phyloP scores from a whole-genome alignment of 371 early-diverging fungal genomes.

The Globomyces sp. region DNA sequence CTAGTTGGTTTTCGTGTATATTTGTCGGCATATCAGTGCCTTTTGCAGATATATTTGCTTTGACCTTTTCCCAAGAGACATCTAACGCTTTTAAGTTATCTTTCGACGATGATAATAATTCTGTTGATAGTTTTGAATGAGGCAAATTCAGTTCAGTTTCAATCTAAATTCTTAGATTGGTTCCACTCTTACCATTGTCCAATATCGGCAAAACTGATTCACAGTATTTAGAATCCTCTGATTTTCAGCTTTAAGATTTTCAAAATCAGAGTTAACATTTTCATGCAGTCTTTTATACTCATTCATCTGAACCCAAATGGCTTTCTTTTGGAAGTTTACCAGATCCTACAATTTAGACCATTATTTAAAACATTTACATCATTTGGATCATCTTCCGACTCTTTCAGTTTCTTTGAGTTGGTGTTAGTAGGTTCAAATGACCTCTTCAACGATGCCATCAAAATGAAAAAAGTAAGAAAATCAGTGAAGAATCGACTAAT shows the following conservation, averaged over 20 bases:
- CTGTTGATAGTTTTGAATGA: slow-evolving; percentile 15
- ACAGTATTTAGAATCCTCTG: slow-evolving; percentile 10
- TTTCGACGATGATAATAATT: background rate
- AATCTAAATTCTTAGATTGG: slow-evolving; percentile 3
- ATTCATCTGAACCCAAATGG: slow-evolving; percentile 77
- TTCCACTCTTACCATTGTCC: slow-evolving; percentile 14
- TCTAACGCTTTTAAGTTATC: background rate
- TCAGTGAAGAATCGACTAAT: no score
- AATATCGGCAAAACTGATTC: slow-evolving; percentile 12
- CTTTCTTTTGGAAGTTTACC: slow-evolving; percentile 70
- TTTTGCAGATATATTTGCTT: background rate
- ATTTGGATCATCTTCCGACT: slow-evolving; percentile 10
- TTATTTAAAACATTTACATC: background rate
- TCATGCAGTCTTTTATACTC: slow-evolving; percentile 69
- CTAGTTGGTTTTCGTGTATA: slow-evolving; percentile 20
- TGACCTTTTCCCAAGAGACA: no score
- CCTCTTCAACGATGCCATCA: no score
- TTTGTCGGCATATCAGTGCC: background rate
- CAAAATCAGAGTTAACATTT: slow-evolving; percentile 37
- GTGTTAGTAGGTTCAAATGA: no score
- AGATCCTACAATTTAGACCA: slow-evolving; percentile 6
- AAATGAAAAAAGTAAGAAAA: no score
- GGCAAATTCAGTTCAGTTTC: slow-evolving; percentile 5
- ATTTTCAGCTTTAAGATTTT: slow-evolving; percentile 15
- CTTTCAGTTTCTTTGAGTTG: no score